phyloP scores from a whole-genome alignment of 169 alveolate genomes.

The Perkinsus chesapeaki region DNA sequence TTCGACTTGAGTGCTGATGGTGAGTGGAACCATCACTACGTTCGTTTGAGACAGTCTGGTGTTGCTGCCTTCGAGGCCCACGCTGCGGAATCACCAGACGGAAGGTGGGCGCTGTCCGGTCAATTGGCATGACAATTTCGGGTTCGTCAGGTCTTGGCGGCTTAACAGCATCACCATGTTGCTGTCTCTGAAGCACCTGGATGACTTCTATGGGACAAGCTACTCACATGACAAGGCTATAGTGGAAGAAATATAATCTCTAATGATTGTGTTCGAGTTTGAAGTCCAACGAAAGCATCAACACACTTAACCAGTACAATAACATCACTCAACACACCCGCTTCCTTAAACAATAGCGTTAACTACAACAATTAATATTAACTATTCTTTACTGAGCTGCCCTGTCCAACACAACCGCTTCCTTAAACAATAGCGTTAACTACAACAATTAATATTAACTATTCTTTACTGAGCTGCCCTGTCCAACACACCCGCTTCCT shows the following conservation, averaged over 20 bases:
- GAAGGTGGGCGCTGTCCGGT: background rate
- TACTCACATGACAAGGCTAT: background rate
- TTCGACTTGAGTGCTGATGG: background rate
- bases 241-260: background rate
- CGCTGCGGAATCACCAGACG: background rate
- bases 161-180: background rate
- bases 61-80: background rate
- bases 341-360: too few species aligned
- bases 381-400: too few species aligned
- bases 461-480: too few species aligned
- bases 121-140: background rate
- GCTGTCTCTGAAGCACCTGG: background rate
- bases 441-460: too few species aligned
- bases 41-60: background rate
- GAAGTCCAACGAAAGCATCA: too few species aligned
- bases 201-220: background rate
- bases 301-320: too few species aligned
- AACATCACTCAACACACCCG: too few species aligned
- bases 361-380: too few species aligned
- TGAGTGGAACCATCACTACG: background rate
- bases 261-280: background rate
- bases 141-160: background rate
- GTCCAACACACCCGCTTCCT: too few species aligned
- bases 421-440: too few species aligned
- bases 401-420: too few species aligned